Conservation (phyloP, 1,284 basidiomycete genomes). For the Phaffia rhodozyma region DNA sequence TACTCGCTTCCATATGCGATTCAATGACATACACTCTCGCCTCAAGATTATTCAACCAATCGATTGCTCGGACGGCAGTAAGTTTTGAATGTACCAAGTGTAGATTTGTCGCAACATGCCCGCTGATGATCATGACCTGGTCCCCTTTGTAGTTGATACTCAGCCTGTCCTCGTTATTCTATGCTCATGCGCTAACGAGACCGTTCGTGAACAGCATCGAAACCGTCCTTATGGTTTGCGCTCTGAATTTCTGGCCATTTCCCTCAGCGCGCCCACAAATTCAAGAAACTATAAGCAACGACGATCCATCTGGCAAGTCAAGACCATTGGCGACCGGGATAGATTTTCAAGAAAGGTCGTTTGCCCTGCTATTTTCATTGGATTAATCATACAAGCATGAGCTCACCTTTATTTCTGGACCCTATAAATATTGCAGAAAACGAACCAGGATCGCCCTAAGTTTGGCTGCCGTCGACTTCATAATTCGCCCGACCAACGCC, state of each 20-base stretch:
- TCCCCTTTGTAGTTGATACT: constrained; percentile 51
- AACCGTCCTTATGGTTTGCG: constrained; percentile 67
- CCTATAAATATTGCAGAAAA: background rate
- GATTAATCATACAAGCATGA: background rate
- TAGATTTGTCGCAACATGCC: background rate
- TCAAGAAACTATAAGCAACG: background rate
- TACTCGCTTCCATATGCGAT: constrained; percentile 70
- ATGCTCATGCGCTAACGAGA: constrained; percentile 69
- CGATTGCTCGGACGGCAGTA: constrained; percentile 53
- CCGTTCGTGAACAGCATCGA: constrained; percentile 90
- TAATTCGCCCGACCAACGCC: constrained; percentile 72
- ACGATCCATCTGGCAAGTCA: background rate
- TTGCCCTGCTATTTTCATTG: background rate
- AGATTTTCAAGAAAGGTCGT: too few species aligned
- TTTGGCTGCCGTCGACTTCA: constrained; percentile 63
- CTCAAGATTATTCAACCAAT: constrained; percentile 45
- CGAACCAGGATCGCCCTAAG: constrained; percentile 25
- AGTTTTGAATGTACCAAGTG: constrained; percentile 28
- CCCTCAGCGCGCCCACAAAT: background rate
- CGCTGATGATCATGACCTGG: background rate
- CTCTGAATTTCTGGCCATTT: constrained; percentile 53
- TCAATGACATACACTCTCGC: constrained; percentile 57
- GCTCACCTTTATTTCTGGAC: background rate
- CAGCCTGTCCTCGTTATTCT: constrained; percentile 76
- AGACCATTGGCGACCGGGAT: too few species aligned